phyloP scores from a whole-genome alignment of 306 rosid species.

The Begonia masoniana region DNA sequence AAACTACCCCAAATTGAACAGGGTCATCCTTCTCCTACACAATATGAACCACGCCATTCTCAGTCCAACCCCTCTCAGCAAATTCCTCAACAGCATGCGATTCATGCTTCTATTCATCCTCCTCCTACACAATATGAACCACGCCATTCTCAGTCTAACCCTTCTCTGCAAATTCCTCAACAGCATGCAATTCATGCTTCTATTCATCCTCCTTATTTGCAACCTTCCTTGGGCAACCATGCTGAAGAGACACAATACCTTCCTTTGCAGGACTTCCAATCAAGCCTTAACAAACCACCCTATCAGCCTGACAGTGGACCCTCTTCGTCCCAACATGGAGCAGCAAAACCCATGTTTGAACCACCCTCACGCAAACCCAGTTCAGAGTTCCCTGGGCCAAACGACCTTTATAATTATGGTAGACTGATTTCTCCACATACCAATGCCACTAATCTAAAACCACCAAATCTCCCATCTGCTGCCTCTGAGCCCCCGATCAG shows the following conservation, averaged over 20 bases:
- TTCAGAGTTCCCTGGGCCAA: constrained; percentile 38
- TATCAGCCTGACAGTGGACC: constrained; percentile 49
- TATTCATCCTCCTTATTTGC: constrained; percentile 36
- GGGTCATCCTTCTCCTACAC: constrained; percentile 12
- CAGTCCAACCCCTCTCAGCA: constrained; percentile 47
- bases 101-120: constrained; percentile 13
- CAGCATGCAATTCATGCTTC: constrained; percentile 40
- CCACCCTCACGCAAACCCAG: constrained; percentile 42
- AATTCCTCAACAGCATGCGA: constrained; percentile 45
- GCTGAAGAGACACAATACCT: constrained; percentile 53
- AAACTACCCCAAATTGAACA: constrained; percentile 26
- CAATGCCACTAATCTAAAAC: constrained; percentile 35
- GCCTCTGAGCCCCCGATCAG: constrained; percentile 26
- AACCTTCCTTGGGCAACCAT: constrained; percentile 50
- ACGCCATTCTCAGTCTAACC: constrained; percentile 48
- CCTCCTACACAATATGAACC: constrained; percentile 12
- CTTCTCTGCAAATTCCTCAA: constrained; percentile 38
- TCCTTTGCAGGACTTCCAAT: constrained; percentile 59
- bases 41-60: constrained; percentile 20
- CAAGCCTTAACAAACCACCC: constrained; percentile 45
- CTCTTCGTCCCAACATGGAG: constrained; percentile 48
- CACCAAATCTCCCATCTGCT: constrained; percentile 35
- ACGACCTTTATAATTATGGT: constrained; percentile 53
- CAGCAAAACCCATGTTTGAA: constrained; percentile 38
- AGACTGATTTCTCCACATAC: constrained; percentile 50